A percentile compares a stretch with the other conserved stretches of the same genome.
phyloP scores from a whole-genome alignment of 768 basidiomycete genomes.

The Lactifluus hygrophoroides region DNA sequence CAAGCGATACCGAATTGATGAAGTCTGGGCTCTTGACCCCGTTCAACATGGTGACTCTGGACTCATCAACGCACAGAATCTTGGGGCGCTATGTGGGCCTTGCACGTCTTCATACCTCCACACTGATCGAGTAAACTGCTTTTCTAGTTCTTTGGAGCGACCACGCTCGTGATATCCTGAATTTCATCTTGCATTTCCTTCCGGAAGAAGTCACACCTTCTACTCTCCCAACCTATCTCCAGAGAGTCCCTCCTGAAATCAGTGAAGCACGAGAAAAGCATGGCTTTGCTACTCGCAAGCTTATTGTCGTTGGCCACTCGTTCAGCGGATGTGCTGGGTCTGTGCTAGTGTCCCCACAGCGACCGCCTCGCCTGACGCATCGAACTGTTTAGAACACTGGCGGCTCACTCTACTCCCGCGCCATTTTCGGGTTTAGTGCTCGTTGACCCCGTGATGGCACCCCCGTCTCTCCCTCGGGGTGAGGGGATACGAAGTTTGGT shows the following conservation, averaged over 20 bases:
- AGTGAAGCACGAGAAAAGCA: constrained; percentile 33
- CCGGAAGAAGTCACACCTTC: constrained; percentile 34
- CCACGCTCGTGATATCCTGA: constrained; percentile 66
- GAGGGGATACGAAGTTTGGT: constrained; percentile 16
- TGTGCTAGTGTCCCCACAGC: constrained; percentile 25
- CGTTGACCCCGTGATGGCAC: constrained; percentile 65
- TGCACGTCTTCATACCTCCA: constrained; percentile 5
- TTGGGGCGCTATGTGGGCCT: constrained; percentile 51
- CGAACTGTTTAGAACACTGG: constrained; percentile 43
- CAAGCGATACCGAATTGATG: constrained; percentile 39
- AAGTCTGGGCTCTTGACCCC: constrained; percentile 79
- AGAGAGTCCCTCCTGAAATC: constrained; percentile 38
- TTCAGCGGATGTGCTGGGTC: constrained; percentile 74
- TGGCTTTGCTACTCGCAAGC: constrained; percentile 45
- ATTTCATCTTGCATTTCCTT: constrained; percentile 63
- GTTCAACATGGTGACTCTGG: constrained; percentile 83
- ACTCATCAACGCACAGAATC: constrained; percentile 49
- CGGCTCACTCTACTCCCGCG: constrained; percentile 50
- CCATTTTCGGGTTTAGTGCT: constrained; percentile 68
- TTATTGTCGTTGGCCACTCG: constrained; percentile 75
- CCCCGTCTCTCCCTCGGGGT: constrained; percentile 5
- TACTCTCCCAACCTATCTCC: constrained; percentile 44
- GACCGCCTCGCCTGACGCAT: neutral
- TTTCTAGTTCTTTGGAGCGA: constrained; percentile 68
- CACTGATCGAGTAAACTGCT: neutral